phyloP scores from a whole-genome alignment of 1,284 basidiomycete genomes.

The Jaminaea rosea region DNA sequence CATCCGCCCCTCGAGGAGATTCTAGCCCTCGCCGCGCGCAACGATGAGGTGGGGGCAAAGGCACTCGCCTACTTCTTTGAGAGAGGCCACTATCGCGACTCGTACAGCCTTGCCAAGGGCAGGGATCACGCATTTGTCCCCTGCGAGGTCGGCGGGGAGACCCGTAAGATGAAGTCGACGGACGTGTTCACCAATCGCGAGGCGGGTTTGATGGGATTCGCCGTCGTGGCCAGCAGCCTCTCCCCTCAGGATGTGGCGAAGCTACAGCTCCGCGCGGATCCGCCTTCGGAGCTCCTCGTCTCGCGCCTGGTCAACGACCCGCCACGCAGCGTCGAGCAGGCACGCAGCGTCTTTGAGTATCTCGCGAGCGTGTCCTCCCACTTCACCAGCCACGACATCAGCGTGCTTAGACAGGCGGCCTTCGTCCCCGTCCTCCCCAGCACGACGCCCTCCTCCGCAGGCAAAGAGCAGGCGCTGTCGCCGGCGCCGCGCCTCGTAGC shows the following conservation, averaged over 20 bases:
- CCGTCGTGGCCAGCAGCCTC: constrained; percentile 56
- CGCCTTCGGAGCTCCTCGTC: constrained; percentile 61
- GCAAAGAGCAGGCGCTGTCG: not conserved
- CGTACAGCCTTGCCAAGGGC: not conserved
- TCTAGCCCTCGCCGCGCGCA: constrained; percentile 19
- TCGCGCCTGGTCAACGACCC: constrained; percentile 59
- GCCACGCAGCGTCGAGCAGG: constrained; percentile 54
- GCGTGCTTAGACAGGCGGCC: constrained; percentile 16
- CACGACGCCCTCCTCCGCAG: constrained; percentile 4
- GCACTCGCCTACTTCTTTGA: constrained; percentile 40
- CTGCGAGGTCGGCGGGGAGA: constrained; percentile 53
- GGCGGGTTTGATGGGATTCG: constrained; percentile 69
- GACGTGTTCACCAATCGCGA: constrained; percentile 68
- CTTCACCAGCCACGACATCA: constrained; percentile 21
- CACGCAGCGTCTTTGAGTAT: constrained; percentile 65
- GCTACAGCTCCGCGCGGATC: constrained; percentile 67
- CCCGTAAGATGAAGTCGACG: constrained; percentile 53
- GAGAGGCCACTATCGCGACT: constrained; percentile 9
- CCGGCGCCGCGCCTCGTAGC: constrained; percentile 20
- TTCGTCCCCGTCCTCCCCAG: constrained; percentile 32
- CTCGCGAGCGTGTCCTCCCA: constrained; percentile 55
- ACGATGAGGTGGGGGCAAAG: constrained; percentile 7
- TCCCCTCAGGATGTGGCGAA: constrained; percentile 57
- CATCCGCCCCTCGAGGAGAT: constrained; percentile 64
- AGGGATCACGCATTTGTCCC: constrained; percentile 63